Base-by-base conservation (phyloP, 257 asterid genomes). In the Capsicum chinense region DNA sequence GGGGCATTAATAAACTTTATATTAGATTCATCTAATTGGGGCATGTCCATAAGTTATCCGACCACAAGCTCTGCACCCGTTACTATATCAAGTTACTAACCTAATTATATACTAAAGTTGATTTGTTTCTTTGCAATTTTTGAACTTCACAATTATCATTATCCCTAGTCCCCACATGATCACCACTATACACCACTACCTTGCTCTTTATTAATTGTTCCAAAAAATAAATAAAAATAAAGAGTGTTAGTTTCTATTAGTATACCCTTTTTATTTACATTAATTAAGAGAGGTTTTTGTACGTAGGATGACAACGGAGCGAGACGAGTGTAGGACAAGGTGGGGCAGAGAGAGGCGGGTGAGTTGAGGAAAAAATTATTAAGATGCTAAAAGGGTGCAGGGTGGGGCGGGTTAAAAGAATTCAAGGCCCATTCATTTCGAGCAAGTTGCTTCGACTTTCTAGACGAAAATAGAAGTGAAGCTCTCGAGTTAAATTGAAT, bases 61-160 rank as follows among this genome's bases (percentile, higher is more conserved):
- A 76, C 81, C 47, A 76, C 26, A 26, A 76, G 17, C 63, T 76
- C 63, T 52, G 48, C 81, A 76, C 81, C 81, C 2, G 26, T 52
- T 76, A 3, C 63, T 76, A 26, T 76, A 14, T 76, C 52, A 13
- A 76, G 81, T 76, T 76, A 12, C 17, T 26, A 21, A 52, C 60
- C 81, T 76, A 76, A 52, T 52, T 52, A 47, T 13, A 21, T 16
- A 52, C 39, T 21, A 73, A 76, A 76, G 48, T 76, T 52, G 14
- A 5, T 52, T 76, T 76, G 81, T 52, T 76, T 76, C 48, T 21
- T 52, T 76, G 37, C 47, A 21, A 4, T 74, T 74, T 74, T 74
- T 74, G 21, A 50, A 50, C 62, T 6, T 50, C 10, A 15, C 70
- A 63, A 39, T 63, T 63, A 21, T 26, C 44, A 10, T 21, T 6